A percentile compares a stretch with the other conserved stretches of the same genome.
These are phyloP conservation scores for Didymosphaeria variabile DNA, from an alignment of 2,329 filamentous ascomycete species.

Conservation along the genomic window DNA sequence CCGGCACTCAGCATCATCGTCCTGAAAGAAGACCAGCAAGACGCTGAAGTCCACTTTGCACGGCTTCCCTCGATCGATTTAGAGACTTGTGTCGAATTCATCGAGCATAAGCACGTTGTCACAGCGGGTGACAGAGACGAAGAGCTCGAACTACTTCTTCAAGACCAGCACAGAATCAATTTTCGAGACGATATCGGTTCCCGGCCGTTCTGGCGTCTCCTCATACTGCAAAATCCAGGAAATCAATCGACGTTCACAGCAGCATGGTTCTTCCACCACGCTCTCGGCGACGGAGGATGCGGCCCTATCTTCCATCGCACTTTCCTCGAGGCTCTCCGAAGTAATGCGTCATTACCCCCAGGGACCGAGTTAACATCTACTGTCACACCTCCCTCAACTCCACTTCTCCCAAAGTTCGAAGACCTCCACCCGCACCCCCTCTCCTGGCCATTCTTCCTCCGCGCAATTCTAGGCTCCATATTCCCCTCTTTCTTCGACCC, in stretches of 20 bases:
- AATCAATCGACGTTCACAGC: constrained; percentile 49
- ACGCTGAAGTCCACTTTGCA: constrained; percentile 54
- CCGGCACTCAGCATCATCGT: constrained; percentile 56
- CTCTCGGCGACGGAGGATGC: constrained; percentile 57
- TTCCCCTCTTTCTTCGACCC: constrained; percentile 36
- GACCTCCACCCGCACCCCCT: constrained; percentile 51
- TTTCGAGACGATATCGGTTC: constrained; percentile 42
- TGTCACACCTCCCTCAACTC: constrained; percentile 21
- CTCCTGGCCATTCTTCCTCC: constrained; percentile 47
- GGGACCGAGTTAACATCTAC: constrained; percentile 13
- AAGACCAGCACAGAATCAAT: constrained; percentile 52
- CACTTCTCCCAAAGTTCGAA: constrained; percentile 54
- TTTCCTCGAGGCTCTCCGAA: constrained; percentile 51
- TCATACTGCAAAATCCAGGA: constrained; percentile 41
- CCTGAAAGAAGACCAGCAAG: constrained; percentile 49
- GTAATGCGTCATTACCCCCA: constrained; percentile 20
- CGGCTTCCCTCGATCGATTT: constrained; percentile 56
- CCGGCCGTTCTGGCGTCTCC: constrained; percentile 57
- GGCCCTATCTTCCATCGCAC: constrained; percentile 56
- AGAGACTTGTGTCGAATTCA: constrained; percentile 45
- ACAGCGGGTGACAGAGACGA: constrained; percentile 41
- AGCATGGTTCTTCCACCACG: constrained; percentile 59
- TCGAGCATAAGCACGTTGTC: constrained; percentile 30
- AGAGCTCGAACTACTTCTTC: constrained; percentile 54
- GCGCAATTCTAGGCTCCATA: constrained; percentile 44